A percentile compares a stretch with the other conserved stretches of the same genome.
Evolutionary conservation across 345 rosid species (phyloP).

Genomic region (Hibiscus mutabilis): DNA sequence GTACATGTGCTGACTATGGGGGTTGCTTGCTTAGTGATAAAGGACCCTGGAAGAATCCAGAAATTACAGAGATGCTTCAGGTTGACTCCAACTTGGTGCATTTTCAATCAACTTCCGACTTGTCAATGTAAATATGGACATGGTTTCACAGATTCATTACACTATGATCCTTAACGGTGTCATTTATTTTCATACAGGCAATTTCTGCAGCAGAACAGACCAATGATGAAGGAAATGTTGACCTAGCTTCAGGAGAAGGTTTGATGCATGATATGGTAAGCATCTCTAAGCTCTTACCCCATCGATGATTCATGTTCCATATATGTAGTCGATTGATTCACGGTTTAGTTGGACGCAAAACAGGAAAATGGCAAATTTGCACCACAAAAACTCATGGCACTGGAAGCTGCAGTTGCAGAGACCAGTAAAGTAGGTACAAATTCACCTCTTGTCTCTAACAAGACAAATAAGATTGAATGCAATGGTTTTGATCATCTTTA

Average conservation of each 20-base stretch:
- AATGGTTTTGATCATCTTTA: background rate
- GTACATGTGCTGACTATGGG: conserved; percentile 52
- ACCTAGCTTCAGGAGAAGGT: conserved; percentile 15
- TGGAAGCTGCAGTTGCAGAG: conserved; percentile 25
- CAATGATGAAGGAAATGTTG: conserved; percentile 15
- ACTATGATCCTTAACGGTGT: background rate
- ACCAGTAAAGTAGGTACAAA: conserved; percentile 25
- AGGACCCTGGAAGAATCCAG: conserved; percentile 69
- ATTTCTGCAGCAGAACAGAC: conserved; percentile 26
- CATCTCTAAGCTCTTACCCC: background rate
- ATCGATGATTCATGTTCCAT: background rate
- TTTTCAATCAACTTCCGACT: too few relatives aligned
- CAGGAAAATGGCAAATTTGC: conserved; percentile 16
- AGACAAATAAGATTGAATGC: background rate
- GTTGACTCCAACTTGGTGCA: conserved; percentile 19
- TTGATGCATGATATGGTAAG: conserved; percentile 11
- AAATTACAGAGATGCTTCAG: conserved; percentile 40
- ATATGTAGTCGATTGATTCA: background rate
- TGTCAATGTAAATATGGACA: background rate
- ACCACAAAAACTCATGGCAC: conserved; percentile 18
- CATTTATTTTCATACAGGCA: conserved; percentile 23
- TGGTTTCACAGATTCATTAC: background rate
- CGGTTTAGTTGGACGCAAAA: background rate
- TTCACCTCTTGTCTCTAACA: background rate
- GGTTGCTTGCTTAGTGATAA: conserved; percentile 55